Percentiles rank a stretch among this genome's conserved stretches.
These are phyloP conservation scores for Sporothrix phasma DNA, from an alignment of 2,329 filamentous ascomycete genomes.

Conservation along the genomic window DNA sequence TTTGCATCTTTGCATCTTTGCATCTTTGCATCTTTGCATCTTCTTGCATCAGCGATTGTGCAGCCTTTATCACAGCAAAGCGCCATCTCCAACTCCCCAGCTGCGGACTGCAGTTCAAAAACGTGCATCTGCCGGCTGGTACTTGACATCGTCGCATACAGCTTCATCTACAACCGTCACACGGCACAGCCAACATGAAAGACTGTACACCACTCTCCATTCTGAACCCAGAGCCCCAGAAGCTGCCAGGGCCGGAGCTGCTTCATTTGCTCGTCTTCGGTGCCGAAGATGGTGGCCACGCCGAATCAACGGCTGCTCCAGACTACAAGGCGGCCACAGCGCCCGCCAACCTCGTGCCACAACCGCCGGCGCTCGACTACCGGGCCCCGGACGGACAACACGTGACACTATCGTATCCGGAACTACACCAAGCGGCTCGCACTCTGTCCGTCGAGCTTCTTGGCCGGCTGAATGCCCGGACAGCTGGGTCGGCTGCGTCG, in stretches of 20 bases:
- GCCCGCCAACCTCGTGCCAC: not conserved
- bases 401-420: conserved; percentile 46
- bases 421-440: conserved; percentile 51
- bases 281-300: conserved; percentile 9
- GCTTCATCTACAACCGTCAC: not conserved
- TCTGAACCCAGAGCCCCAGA: conserved; percentile 34
- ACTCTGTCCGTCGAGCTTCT: conserved; percentile 44
- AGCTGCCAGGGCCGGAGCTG: conserved; percentile 34
- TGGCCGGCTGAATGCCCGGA: not conserved
- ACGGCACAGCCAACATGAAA: not conserved
- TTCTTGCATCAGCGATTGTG: not conserved
- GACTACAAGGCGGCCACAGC: not conserved
- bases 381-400: conserved; percentile 37
- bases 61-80: not conserved
- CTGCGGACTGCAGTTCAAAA: no score
- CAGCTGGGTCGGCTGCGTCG: not conserved
- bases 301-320: conserved; percentile 5
- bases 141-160: not conserved
- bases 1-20: no score
- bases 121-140: not conserved
- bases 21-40: no score
- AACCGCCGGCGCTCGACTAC: conserved; percentile 52
- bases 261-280: conserved; percentile 50
- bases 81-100: not conserved
- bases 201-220: conserved; percentile 29